Evolutionary conservation across 1,284 basidiomycete species (phyloP).

Genomic region (Omphalotus olearius): DNA sequence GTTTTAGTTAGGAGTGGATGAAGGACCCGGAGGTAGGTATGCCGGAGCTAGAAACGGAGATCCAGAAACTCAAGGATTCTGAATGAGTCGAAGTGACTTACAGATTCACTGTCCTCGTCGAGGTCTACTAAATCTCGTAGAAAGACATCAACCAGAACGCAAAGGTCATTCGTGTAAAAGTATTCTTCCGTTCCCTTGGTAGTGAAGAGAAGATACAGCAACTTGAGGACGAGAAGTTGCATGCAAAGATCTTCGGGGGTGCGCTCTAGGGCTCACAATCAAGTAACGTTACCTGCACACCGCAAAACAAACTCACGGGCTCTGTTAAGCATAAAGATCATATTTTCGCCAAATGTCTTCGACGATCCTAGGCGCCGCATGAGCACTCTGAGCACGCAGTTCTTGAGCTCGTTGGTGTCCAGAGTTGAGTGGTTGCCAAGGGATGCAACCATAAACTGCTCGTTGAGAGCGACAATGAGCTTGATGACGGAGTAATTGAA

Average conservation of each 20-base stretch:
- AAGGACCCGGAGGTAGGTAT: slow-evolving; percentile 95
- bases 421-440: slow-evolving; percentile 21
- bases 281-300: background rate
- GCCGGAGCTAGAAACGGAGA: slow-evolving; percentile 66
- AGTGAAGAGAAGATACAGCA: slow-evolving; percentile 93
- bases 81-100: slow-evolving; percentile 3
- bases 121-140: slow-evolving; percentile 13
- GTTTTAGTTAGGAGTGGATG: slow-evolving; percentile 95
- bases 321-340: slow-evolving; percentile 98
- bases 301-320: slow-evolving; percentile 58
- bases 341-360: slow-evolving; percentile 96
- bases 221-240: slow-evolving; percentile 92
- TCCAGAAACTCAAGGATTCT: slow-evolving; percentile 4
- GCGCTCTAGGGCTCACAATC: slow-evolving; percentile 46
- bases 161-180: slow-evolving; percentile 97
- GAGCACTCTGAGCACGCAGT: slow-evolving; percentile 81
- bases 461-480: slow-evolving; percentile 91
- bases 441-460: slow-evolving; percentile 94
- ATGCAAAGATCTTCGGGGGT: slow-evolving; percentile 91
- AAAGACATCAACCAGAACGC: slow-evolving; percentile 60
- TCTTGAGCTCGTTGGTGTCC: slow-evolving; percentile 39
- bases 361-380: slow-evolving; percentile 79
- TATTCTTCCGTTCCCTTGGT: slow-evolving; percentile 92
- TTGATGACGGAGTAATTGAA: slow-evolving; percentile 95
- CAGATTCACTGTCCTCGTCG: slow-evolving; percentile 14